Conservation (phyloP, 805 yeast genomes). For the Metschnikowia santaceciliae region DNA sequence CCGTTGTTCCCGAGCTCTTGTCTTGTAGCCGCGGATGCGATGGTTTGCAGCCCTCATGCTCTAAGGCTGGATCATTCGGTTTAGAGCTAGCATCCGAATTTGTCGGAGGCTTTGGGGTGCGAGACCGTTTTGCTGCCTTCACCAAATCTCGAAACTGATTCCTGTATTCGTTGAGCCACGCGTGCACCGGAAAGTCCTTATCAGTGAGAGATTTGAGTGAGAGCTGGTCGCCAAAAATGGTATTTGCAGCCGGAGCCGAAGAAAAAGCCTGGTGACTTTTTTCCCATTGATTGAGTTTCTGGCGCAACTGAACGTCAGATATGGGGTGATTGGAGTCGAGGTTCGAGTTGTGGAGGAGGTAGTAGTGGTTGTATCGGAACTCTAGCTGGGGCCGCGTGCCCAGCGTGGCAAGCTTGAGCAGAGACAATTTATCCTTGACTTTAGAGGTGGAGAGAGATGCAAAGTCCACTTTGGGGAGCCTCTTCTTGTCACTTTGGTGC, state of each 20-base stretch:
- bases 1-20: not conserved
- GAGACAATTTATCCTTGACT: conserved; percentile 55
- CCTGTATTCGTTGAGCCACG: conserved; percentile 40
- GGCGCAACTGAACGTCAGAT: conserved; percentile 50
- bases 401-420: conserved; percentile 50
- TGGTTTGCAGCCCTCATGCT: no score
- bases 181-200: conserved; percentile 43
- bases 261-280: conserved; percentile 32
- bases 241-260: conserved; percentile 8
- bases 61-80: not conserved
- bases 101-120: not conserved
- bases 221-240: conserved; percentile 20
- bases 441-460: conserved; percentile 54
- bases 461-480: conserved; percentile 64
- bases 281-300: conserved; percentile 68
- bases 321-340: conserved; percentile 68
- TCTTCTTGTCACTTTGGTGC: conserved; percentile 27
- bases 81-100: no score
- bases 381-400: conserved; percentile 68
- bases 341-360: conserved; percentile 76
- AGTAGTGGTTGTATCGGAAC: conserved; percentile 70
- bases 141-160: conserved; percentile 39
- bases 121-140: conserved; percentile 27
- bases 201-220: conserved; percentile 35
- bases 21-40: no score